Percentiles rank a stretch among this genome's conserved stretches.
Evolutionary conservation across 495 filamentous ascomycete species (phyloP).

Genomic region (Aspergillus nidulans): DNA sequence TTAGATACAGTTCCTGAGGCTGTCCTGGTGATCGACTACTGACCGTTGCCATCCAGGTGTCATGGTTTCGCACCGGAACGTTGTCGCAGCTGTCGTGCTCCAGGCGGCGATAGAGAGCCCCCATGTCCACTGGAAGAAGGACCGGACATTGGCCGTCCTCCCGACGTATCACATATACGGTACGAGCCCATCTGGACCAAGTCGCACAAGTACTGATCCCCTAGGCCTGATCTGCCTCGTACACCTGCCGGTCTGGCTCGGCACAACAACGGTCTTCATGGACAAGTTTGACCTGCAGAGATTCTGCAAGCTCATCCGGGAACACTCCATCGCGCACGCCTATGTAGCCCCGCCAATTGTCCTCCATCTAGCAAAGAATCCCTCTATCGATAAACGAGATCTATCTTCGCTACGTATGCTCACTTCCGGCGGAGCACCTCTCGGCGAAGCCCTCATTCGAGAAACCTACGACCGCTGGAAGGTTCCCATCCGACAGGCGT

Average conservation of each 20-base stretch:
- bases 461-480: constrained; percentile 60
- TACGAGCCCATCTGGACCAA: constrained; percentile 10
- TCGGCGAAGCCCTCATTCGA: constrained; percentile 69
- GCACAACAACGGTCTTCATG: constrained; percentile 62
- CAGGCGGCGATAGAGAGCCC: constrained; percentile 50
- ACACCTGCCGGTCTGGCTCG: constrained; percentile 54
- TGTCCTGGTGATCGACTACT: too few relatives aligned
- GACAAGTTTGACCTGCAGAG: constrained; percentile 66
- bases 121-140: constrained; percentile 52
- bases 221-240: constrained; percentile 46
- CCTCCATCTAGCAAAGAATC: constrained; percentile 66
- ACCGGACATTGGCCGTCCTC: constrained; percentile 66
- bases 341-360: constrained; percentile 83
- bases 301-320: constrained; percentile 65
- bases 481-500: constrained; percentile 67
- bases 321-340: constrained; percentile 61
- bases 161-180: constrained; percentile 87
- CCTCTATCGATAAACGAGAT: constrained; percentile 62
- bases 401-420: constrained; percentile 67
- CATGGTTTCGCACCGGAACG: constrained; percentile 71
- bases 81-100: constrained; percentile 61
- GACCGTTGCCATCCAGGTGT: constrained; percentile 34
- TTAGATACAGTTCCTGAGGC: too few relatives aligned
- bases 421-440: constrained; percentile 75
- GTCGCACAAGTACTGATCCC: background rate